Conservation (phyloP, 2,329 filamentous ascomycete species). For the Kalmusia sp. region DNA sequence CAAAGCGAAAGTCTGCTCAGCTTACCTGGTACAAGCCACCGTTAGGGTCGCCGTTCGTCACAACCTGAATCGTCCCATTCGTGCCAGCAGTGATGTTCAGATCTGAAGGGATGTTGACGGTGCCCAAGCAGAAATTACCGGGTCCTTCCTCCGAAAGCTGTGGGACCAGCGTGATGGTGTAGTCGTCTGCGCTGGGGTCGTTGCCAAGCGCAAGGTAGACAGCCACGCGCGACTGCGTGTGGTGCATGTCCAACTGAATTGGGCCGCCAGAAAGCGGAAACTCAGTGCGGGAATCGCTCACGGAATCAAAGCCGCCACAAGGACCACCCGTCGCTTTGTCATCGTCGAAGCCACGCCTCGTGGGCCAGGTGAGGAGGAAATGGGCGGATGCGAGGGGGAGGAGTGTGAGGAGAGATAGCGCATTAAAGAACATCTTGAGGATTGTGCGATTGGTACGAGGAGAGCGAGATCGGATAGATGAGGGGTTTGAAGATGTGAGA, state of each 20-base stretch:
- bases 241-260: slow-evolving; percentile 60
- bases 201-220: slow-evolving; percentile 62
- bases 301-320: slow-evolving; percentile 59
- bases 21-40: slow-evolving; percentile 70
- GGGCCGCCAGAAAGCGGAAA: slow-evolving; percentile 60
- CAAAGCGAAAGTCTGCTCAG: not conserved
- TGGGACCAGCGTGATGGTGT: slow-evolving; percentile 72
- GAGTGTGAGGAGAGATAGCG: slow-evolving; percentile 49
- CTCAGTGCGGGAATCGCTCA: slow-evolving; percentile 53
- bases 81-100: slow-evolving; percentile 65
- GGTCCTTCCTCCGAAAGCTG: slow-evolving; percentile 66
- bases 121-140: slow-evolving; percentile 71
- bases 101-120: slow-evolving; percentile 61
- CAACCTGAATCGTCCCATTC: slow-evolving; percentile 72
- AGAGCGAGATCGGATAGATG: too few relatives aligned
- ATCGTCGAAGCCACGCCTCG: slow-evolving; percentile 57
- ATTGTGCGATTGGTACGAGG: not conserved
- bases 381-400: slow-evolving; percentile 60
- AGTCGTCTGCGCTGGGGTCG: slow-evolving; percentile 60
- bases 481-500: not conserved
- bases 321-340: slow-evolving; percentile 55
- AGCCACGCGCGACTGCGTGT: slow-evolving; percentile 59
- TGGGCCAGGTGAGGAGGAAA: slow-evolving; percentile 62
- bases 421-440: slow-evolving; percentile 39
- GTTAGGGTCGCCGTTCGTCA: slow-evolving; percentile 65